Evolutionary conservation across 768 basidiomycete species (phyloP).

Genomic region (Tulasnella calospora): DNA sequence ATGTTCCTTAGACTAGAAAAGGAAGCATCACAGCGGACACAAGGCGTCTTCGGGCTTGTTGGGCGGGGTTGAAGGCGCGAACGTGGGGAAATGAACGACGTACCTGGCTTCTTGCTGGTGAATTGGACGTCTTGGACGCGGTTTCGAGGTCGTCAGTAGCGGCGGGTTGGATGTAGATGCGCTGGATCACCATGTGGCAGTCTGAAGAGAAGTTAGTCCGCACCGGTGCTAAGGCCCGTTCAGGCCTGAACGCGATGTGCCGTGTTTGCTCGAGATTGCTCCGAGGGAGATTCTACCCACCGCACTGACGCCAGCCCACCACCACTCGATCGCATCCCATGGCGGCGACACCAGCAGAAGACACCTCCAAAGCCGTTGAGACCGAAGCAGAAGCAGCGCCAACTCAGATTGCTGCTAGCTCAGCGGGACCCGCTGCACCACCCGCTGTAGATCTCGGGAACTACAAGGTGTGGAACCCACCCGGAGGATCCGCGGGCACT

Average conservation of each 20-base stretch:
- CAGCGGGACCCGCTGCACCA: slow-evolving; percentile 5
- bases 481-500: slow-evolving; percentile 8
- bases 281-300: neutral
- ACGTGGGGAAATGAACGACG: neutral
- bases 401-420: neutral
- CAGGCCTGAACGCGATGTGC: slow-evolving; percentile 12
- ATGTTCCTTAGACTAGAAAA: slow-evolving; percentile 11
- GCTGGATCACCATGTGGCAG: slow-evolving; percentile 23
- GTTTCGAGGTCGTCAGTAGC: slow-evolving; percentile 2
- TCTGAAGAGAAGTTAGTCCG: neutral
- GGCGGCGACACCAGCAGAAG: neutral
- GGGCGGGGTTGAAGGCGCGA: slow-evolving; percentile 8
- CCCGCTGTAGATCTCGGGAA: slow-evolving; percentile 11
- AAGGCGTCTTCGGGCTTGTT: neutral
- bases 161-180: slow-evolving; percentile 21
- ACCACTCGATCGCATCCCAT: neutral
- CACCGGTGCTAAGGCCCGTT: slow-evolving; percentile 5
- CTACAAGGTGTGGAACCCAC: slow-evolving; percentile 25
- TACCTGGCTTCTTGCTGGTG: neutral
- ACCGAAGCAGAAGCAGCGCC: neutral
- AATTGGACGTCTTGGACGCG: slow-evolving; percentile 2
- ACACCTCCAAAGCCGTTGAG: neutral
- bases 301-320: neutral
- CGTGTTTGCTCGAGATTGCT: slow-evolving; percentile 4
- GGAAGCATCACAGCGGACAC: neutral